Evolutionary conservation across 495 filamentous ascomycete genomes (phyloP), one percentile per base, ranked within the genome.

Genomic region (Penicillium bialowiezense): DNA sequence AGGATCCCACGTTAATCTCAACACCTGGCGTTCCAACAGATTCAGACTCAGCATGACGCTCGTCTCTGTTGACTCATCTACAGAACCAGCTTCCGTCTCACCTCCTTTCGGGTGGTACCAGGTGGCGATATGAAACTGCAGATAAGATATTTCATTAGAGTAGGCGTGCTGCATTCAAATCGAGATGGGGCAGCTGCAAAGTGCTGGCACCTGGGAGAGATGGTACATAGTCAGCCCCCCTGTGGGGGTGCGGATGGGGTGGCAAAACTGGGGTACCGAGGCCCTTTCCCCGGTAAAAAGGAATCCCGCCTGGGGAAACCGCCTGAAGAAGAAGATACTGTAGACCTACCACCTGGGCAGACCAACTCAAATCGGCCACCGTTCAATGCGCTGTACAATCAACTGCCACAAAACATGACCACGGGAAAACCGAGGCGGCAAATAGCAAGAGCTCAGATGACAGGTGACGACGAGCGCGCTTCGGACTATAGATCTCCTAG

Each of bases 21-120:
- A n/a, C n/a, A n/a, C n/a, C n/a, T n/a, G n/a, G n/a, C n/a, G n/a
- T n/a, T n/a, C n/a, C n/a, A n/a, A n/a, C n/a, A n/a, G n/a, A n/a
- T n/a, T n/a, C n/a, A n/a, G n/a, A n/a, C n/a, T n/a, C n/a, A n/a
- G n/a, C n/a, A n/a, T n/a, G n/a, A n/a, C n/a, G n/a, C n/a, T n/a
- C n/a, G n/a, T n/a, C n/a, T 20, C 15, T 20, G 23, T 26, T 32
- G 35, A 38, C 35, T 48, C 39, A 41, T 50, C 47, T n/a, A 40
- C 34, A 6, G 5, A n/a, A 14, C 28, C 29, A 46, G 21, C 32
- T 33, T 15, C 20, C 34, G 54, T 58, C 35, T 57, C 20, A 43
- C 47, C 19, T 19, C 12, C 37, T 34, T 39, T 61, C 55, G 48
- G 55, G 58, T 50, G 49, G 51, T 55, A 61, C 58, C 48, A 44